phyloP scores from a whole-genome alignment of 768 basidiomycete species.

The Podaxis sp. region DNA sequence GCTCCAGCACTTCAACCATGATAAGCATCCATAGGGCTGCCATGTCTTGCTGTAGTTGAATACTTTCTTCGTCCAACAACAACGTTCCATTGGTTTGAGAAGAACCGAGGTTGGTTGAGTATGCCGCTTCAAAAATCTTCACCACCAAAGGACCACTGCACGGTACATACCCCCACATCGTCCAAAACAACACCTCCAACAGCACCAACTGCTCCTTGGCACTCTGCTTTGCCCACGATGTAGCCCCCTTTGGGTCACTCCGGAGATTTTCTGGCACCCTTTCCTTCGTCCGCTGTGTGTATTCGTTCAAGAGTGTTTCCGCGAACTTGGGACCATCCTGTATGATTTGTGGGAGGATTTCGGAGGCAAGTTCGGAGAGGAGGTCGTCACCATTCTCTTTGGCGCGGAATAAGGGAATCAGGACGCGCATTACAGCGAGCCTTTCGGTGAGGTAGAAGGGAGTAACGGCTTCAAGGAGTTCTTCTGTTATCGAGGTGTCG shows the following conservation, averaged over 20 bases:
- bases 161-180: conserved; percentile 75
- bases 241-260: conserved; percentile 57
- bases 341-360: conserved; percentile 58
- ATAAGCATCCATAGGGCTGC: conserved; percentile 79
- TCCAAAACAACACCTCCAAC: conserved; percentile 87
- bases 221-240: conserved; percentile 75
- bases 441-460: conserved; percentile 84
- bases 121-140: conserved; percentile 64
- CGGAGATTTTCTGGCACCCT: conserved; percentile 43
- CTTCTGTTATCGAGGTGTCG: conserved; percentile 46
- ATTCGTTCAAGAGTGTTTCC: conserved; percentile 57
- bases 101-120: conserved; percentile 62
- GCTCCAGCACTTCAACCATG: conserved; percentile 75
- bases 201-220: conserved; percentile 75
- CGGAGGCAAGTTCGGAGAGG: conserved; percentile 51
- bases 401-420: conserved; percentile 76
- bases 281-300: conserved; percentile 52
- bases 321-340: conserved; percentile 68
- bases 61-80: conserved; percentile 74
- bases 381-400: conserved; percentile 57
- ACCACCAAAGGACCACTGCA: conserved; percentile 65
- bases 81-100: conserved; percentile 61
- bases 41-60: conserved; percentile 62
- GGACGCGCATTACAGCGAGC: conserved; percentile 63
- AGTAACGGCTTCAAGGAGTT: conserved; percentile 69